Evolutionary conservation across 106 monocot genomes (phyloP), one percentile per base, ranked within the genome.

Genomic region (Dioscorea zingiberensis): DNA sequence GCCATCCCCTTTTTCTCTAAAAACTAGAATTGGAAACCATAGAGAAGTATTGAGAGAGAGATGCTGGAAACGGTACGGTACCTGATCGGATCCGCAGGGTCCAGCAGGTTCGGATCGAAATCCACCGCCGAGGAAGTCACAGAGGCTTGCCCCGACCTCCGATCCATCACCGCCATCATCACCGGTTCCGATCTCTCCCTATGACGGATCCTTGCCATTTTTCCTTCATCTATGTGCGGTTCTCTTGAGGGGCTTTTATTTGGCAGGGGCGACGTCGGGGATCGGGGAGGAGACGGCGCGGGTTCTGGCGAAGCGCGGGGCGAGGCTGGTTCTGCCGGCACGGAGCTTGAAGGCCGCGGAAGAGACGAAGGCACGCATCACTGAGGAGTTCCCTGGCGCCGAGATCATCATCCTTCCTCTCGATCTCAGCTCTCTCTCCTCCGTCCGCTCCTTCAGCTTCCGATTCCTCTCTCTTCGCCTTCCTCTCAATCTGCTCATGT

Each of bases 401-500:
- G 78, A 89, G n/a, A 71, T 98, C 51, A 70, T 86, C 68, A 83
- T 98, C n/a, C 81, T 98, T 2, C 85, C 77, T 1, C 89, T 98
- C 47, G 97, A 98, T 38, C 97, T 98, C 67, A 86, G 92, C n/a
- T n/a, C 97, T 92, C 97, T 92, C 49, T 49, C 81, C 32, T 98
- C 92, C 67, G 97, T 98, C 30, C 68, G 86, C 14, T 45, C 32
- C 47, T 98, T 98, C n/a, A n/a, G 97, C 78, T 72, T 23, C 68
- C 63, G 70, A 17, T 92, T 98, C 81, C 83, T 82, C 53, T 64
- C 81, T 12, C 86, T 98, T 54, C 54, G 44, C 3, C 88, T 98
- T 24, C 97, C 97, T 1, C 92, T 98, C 71, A 72, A 89, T 71
- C 97, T 98, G 24, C 91, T 98, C 77, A 76, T 98, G 95, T 95